Percentiles rank a stretch among this genome's conserved stretches.
Evolutionary conservation across 257 asterid species (phyloP).

Genomic region (Capsicum pubescens): DNA sequence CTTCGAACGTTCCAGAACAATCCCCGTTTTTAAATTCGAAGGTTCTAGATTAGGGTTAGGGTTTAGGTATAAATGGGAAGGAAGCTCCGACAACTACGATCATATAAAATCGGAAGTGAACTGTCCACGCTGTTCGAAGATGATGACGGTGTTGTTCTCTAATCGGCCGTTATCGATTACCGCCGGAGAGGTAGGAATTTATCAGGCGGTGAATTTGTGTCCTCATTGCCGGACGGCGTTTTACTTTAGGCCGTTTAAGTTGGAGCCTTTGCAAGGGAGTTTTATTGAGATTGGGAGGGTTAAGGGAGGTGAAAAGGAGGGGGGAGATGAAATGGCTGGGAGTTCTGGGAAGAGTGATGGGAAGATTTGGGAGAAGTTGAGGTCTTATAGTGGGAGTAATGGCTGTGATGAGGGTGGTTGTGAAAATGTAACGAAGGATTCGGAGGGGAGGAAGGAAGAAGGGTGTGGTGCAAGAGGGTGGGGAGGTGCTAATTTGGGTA

Average conservation of each 20-base stretch:
- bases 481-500: slow-evolving; percentile 44
- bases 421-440: not conserved
- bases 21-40: slow-evolving; percentile 43
- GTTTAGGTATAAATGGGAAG: slow-evolving; percentile 74
- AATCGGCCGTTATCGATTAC: slow-evolving; percentile 84
- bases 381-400: slow-evolving; percentile 64
- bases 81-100: slow-evolving; percentile 72
- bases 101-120: slow-evolving; percentile 75
- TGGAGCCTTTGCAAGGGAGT: slow-evolving; percentile 90
- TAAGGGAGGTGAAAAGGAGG: slow-evolving; percentile 52
- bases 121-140: slow-evolving; percentile 82
- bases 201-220: slow-evolving; percentile 86
- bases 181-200: slow-evolving; percentile 63
- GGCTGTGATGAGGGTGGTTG: slow-evolving; percentile 29
- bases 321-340: slow-evolving; percentile 42
- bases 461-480: slow-evolving; percentile 36
- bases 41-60: slow-evolving; percentile 42
- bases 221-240: slow-evolving; percentile 76
- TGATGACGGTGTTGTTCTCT: slow-evolving; percentile 73
- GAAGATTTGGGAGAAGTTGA: slow-evolving; percentile 94
- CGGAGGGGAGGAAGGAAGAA: not conserved
- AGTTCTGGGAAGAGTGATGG: slow-evolving; percentile 50
- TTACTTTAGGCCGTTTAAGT: slow-evolving; percentile 80
- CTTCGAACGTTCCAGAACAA: slow-evolving; percentile 3
- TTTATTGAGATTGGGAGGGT: slow-evolving; percentile 90